These are phyloP conservation scores for Mycena indigotica DNA, from an alignment of 768 basidiomycete genomes.

Conservation along the genomic window DNA sequence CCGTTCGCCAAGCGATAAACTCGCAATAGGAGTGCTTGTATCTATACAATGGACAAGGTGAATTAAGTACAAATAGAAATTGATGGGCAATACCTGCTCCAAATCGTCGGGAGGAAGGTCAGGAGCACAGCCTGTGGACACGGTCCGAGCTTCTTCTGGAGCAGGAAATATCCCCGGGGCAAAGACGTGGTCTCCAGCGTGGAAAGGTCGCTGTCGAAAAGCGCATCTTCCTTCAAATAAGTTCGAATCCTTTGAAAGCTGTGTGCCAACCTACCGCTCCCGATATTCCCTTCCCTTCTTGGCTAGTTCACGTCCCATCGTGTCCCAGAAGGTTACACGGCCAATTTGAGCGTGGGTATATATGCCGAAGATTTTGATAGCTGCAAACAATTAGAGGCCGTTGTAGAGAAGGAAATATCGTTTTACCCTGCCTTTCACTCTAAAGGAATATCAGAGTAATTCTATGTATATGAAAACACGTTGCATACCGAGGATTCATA, in stretches of 20 bases:
- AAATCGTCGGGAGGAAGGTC: slow-evolving; percentile 46
- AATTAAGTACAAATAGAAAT: not conserved
- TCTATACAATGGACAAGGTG: too few relatives aligned
- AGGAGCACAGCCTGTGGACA: slow-evolving; percentile 25
- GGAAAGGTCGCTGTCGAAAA: slow-evolving; percentile 38
- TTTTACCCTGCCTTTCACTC: slow-evolving; percentile 35
- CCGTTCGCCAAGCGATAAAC: slow-evolving; percentile 24
- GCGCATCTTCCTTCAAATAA: slow-evolving; percentile 48
- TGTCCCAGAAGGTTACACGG: slow-evolving; percentile 40
- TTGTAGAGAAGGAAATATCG: not conserved
- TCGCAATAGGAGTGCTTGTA: slow-evolving; percentile 63
- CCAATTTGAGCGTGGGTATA: slow-evolving; percentile 43
- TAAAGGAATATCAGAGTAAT: slow-evolving; percentile 11
- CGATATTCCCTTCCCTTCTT: slow-evolving; percentile 33
- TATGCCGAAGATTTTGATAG: slow-evolving; percentile 40
- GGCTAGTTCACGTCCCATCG: slow-evolving; percentile 38
- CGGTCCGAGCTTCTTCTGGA: slow-evolving; percentile 28
- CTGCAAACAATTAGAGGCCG: slow-evolving; percentile 20
- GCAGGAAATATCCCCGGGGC: slow-evolving; percentile 56
- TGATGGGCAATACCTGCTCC: slow-evolving; percentile 43
- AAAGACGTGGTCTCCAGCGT: slow-evolving; percentile 45
- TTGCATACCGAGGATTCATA: slow-evolving; percentile 31
- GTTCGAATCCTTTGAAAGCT: too few relatives aligned
- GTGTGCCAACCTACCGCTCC: not conserved
- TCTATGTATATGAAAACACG: too few relatives aligned